Conservation (phyloP, 148 eudicot genomes). For the Rhododendron ovatum region DNA sequence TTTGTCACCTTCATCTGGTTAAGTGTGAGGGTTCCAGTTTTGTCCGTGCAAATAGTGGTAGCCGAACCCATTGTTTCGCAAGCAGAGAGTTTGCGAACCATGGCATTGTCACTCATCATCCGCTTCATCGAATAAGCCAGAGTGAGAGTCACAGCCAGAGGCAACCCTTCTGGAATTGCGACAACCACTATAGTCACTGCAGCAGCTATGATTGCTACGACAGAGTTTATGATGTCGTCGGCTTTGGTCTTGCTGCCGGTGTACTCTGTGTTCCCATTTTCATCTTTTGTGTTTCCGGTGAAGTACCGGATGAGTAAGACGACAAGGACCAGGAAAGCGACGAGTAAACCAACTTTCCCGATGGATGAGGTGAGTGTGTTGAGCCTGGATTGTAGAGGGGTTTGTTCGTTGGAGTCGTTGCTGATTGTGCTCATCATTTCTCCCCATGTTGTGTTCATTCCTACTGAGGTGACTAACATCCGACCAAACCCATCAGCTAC, state of each 20-base stretch:
- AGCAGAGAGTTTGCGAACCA: neutral
- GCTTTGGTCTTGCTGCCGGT: neutral
- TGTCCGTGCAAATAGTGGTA: neutral
- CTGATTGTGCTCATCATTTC: neutral
- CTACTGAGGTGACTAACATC: neutral
- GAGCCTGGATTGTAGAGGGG: neutral
- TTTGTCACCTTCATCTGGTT: neutral
- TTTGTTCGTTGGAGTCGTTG: neutral
- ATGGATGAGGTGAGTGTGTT: neutral
- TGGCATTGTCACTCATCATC: neutral
- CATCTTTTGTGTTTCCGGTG: neutral
- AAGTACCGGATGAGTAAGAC: neutral
- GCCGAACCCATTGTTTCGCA: neutral
- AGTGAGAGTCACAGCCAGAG: neutral
- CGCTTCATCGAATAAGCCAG: neutral
- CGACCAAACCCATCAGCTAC: neutral
- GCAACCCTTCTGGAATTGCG: neutral
- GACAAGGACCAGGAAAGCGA: neutral
- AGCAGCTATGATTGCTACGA: neutral
- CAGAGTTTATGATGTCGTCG: neutral
- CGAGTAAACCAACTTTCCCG: neutral
- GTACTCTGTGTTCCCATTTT: neutral
- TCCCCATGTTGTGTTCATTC: neutral
- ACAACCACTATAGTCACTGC: neutral
- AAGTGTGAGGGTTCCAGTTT: neutral